Evolutionary conservation across 805 yeast species (phyloP).

Genomic region (Ogataea glucozyma): DNA sequence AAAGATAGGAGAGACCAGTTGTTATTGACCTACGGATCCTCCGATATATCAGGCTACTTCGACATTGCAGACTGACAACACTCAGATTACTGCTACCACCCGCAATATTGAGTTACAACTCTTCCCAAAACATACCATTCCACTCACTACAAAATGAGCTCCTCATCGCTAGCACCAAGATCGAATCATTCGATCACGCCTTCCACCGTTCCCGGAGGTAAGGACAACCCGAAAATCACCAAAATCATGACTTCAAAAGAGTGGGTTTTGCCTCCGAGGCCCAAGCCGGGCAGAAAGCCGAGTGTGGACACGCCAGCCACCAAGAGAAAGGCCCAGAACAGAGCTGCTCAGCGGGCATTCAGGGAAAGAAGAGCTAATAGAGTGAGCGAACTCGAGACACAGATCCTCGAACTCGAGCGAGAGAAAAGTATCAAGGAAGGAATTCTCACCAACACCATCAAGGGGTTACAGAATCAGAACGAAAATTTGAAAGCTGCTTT

Average conservation of each 20-base stretch:
- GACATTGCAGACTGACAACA: too few species aligned
- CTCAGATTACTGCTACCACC: too few species aligned
- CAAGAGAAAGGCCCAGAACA: conserved; percentile 84
- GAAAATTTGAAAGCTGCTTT: conserved; percentile 42
- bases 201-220: conserved; percentile 9
- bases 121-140: not conserved
- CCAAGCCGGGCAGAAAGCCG: conserved; percentile 55
- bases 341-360: conserved; percentile 94
- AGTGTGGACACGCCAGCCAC: conserved; percentile 74
- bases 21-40: too few species aligned
- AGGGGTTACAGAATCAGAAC: conserved; percentile 48
- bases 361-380: conserved; percentile 83
- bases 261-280: conserved; percentile 63
- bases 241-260: conserved; percentile 58
- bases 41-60: too few species aligned
- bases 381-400: conserved; percentile 74
- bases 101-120: too few species aligned
- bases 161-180: conserved; percentile 27
- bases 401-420: conserved; percentile 64
- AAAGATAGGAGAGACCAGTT: too few species aligned
- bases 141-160: conserved; percentile 17
- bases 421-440: conserved; percentile 64
- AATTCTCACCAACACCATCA: conserved; percentile 52
- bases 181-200: conserved; percentile 23
- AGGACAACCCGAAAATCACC: conserved; percentile 34